Percentiles rank a stretch among this genome's conserved stretches.
phyloP scores from a whole-genome alignment of 805 yeast species.

The Millerozyma miso region DNA sequence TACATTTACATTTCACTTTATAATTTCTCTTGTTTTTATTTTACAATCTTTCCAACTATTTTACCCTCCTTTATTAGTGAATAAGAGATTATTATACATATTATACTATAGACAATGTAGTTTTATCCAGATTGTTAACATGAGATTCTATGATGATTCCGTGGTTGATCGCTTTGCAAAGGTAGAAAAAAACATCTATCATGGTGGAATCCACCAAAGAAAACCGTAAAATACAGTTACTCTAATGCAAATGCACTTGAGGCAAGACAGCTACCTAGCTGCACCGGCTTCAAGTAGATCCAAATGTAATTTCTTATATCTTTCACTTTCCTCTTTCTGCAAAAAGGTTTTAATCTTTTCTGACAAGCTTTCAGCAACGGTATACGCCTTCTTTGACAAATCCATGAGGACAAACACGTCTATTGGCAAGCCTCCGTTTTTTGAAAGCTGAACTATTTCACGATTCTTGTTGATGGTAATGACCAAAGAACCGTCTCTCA shows the following conservation, averaged over 20 bases:
- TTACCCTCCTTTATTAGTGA: background rate
- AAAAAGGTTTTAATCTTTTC: slow-evolving; percentile 55
- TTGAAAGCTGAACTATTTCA: slow-evolving; percentile 84
- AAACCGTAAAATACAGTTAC: too few species aligned
- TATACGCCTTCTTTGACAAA: slow-evolving; percentile 63
- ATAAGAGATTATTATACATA: background rate
- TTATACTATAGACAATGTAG: background rate
- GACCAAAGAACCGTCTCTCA: slow-evolving; percentile 76
- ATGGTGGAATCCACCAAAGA: too few species aligned
- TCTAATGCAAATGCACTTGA: too few species aligned
- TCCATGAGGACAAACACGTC: slow-evolving; percentile 66
- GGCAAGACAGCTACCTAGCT: slow-evolving; percentile 19
- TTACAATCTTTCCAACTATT: background rate
- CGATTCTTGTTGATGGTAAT: slow-evolving; percentile 85
- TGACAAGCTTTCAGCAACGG: slow-evolving; percentile 60
- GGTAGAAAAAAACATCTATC: too few species aligned
- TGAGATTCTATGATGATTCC: too few species aligned
- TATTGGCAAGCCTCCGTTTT: slow-evolving; percentile 85
- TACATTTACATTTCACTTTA: background rate
- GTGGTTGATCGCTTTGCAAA: too few species aligned
- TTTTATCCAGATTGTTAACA: too few species aligned
- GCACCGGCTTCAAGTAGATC: slow-evolving; percentile 36
- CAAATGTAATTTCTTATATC: slow-evolving; percentile 36
- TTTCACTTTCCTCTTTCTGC: slow-evolving; percentile 47
- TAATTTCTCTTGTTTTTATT: background rate